These are phyloP conservation scores for Phytophthora ohioensis DNA, from an alignment of 352 stramenopile species.

Conservation along the genomic window DNA sequence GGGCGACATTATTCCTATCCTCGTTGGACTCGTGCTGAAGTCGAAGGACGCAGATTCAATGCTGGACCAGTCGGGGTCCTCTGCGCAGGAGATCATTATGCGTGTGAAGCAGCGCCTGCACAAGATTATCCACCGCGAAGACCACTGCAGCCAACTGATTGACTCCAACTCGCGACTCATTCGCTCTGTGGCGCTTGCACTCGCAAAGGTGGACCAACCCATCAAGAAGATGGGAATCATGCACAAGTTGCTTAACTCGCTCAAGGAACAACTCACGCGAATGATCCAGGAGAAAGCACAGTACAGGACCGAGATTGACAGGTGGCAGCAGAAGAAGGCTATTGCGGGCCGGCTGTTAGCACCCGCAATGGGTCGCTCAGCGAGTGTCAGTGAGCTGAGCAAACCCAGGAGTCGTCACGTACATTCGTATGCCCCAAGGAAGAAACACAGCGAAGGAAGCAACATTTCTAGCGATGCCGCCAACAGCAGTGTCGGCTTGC, in stretches of 20 bases:
- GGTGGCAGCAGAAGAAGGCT: constrained; percentile 60
- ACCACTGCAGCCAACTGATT: constrained; percentile 82
- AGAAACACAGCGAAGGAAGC: constrained; percentile 45
- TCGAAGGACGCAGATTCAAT: constrained; percentile 95
- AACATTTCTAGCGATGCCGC: constrained; percentile 49
- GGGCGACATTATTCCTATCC: constrained; percentile 99
- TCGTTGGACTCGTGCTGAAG: constrained; percentile 94
- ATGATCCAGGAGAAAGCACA: constrained; percentile 83
- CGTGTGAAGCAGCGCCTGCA: constrained; percentile 89
- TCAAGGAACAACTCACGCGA: constrained; percentile 93
- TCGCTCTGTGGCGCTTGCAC: constrained; percentile 80
- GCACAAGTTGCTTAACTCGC: constrained; percentile 92
- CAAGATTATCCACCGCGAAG: constrained; percentile 86
- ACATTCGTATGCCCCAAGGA: constrained; percentile 61
- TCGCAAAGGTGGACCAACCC: constrained; percentile 90
- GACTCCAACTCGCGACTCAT: constrained; percentile 83
- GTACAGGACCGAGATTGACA: constrained; percentile 57
- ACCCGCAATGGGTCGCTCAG: constrained; percentile 65
- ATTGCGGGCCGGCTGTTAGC: constrained; percentile 33
- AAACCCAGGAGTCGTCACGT: constrained; percentile 57
- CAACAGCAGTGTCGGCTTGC: constrained; percentile 43
- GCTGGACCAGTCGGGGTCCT: constrained; percentile 98
- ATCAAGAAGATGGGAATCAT: constrained; percentile 94
- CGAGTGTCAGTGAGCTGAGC: constrained; percentile 70
- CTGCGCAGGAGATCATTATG: constrained; percentile 93